phyloP scores from a whole-genome alignment of 352 stramenopile genomes.

The Pythium inflatum region DNA sequence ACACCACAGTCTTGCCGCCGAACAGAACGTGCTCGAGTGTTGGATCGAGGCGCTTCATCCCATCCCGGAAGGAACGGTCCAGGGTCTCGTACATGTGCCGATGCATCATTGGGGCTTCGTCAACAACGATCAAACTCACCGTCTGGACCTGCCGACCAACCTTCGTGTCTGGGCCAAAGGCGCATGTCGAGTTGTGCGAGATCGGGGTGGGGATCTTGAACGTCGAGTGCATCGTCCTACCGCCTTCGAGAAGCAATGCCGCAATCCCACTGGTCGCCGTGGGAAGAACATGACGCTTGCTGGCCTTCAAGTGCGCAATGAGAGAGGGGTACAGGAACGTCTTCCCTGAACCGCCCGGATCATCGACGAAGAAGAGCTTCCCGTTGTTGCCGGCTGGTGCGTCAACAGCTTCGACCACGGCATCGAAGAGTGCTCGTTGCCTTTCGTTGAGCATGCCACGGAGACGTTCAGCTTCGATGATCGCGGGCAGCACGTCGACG shows the following conservation, averaged over 20 bases:
- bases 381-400: neutral
- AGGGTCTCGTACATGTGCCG: constrained; percentile 17
- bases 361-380: constrained; percentile 37
- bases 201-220: constrained; percentile 30
- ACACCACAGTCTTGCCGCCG: constrained; percentile 14
- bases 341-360: constrained; percentile 39
- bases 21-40: constrained; percentile 4
- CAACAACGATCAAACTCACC: neutral
- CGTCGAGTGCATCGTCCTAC: constrained; percentile 33
- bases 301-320: constrained; percentile 28
- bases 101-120: constrained; percentile 24
- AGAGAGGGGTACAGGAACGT: constrained; percentile 33
- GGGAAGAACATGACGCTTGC: constrained; percentile 20
- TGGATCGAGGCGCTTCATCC: constrained; percentile 11
- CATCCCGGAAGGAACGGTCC: constrained; percentile 16
- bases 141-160: neutral
- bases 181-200: constrained; percentile 19
- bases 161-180: constrained; percentile 17
- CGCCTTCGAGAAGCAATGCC: constrained; percentile 32
- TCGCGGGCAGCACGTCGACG: constrained; percentile 2
- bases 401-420: constrained; percentile 19
- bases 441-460: constrained; percentile 10
- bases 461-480: constrained; percentile 21
- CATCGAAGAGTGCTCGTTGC: constrained; percentile 28
- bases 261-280: constrained; percentile 39